A percentile compares a stretch with the other conserved stretches of the same genome.
phyloP scores from a whole-genome alignment of 75 land plant species.

The Pinus taeda region DNA sequence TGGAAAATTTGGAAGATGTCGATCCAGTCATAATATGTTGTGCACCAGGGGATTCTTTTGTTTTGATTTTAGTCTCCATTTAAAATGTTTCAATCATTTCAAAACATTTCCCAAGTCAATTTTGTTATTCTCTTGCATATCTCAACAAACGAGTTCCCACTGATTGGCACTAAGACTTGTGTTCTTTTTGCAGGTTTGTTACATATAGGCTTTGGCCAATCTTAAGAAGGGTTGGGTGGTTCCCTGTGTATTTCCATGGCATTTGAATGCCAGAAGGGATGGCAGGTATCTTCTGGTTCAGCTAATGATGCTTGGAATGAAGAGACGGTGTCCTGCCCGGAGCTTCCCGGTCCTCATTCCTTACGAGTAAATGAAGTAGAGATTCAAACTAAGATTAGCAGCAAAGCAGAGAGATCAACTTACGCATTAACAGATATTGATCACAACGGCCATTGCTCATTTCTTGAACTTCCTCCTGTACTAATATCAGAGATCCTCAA shows the following conservation, averaged over 20 bases:
- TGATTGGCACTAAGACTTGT: background rate
- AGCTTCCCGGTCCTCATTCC: background rate
- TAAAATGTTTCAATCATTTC: too few relatives aligned
- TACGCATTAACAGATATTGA: background rate
- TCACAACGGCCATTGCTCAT: constrained; percentile 14
- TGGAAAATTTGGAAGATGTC: too few relatives aligned
- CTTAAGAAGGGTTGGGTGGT: background rate
- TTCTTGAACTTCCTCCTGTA: constrained; percentile 78
- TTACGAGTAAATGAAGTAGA: background rate
- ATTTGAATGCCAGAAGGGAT: constrained; percentile 42
- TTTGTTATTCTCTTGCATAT: too few relatives aligned
- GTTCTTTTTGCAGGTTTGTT: constrained; percentile 4
- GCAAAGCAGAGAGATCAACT: background rate
- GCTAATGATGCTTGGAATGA: constrained; percentile 34
- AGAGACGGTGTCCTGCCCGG: constrained; percentile 11
- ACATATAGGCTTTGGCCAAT: background rate
- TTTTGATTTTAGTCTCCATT: too few relatives aligned
- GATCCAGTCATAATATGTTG: too few relatives aligned
- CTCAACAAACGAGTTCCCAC: too few relatives aligned
- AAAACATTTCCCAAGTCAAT: too few relatives aligned
- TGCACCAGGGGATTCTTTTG: too few relatives aligned
- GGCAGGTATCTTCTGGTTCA: constrained; percentile 12
- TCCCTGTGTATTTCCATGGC: constrained; percentile 34
- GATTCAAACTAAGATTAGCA: background rate
- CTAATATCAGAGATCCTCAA: constrained; percentile 74